A percentile compares a stretch with the other conserved stretches of the same genome.
These are phyloP conservation scores for Phytophthora hibernalis DNA, from an alignment of 352 stramenopile species.

Conservation along the genomic window DNA sequence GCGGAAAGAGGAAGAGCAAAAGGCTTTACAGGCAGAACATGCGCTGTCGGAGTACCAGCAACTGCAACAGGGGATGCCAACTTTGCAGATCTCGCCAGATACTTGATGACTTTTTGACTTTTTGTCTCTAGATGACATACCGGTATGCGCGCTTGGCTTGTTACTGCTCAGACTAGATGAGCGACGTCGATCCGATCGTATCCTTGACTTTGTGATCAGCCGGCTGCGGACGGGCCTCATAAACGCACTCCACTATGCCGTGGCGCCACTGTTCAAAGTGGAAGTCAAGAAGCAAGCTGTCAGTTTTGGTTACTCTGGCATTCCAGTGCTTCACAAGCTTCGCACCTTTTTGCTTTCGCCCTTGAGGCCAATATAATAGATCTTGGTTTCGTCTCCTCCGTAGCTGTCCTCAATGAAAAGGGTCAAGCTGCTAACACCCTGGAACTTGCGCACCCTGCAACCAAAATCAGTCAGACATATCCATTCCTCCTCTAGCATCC, in stretches of 20 bases:
- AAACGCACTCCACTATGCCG: slow-evolving; percentile 86
- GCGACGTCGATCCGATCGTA: slow-evolving; percentile 47
- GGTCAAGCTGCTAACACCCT: slow-evolving; percentile 84
- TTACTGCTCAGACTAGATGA: slow-evolving; percentile 46
- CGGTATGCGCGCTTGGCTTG: not conserved
- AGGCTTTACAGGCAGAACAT: slow-evolving; percentile 52
- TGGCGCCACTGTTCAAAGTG: slow-evolving; percentile 72
- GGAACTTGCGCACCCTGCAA: slow-evolving; percentile 85
- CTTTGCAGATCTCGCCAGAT: slow-evolving; percentile 33
- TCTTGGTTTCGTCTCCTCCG: slow-evolving; percentile 69
- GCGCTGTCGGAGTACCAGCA: slow-evolving; percentile 65
- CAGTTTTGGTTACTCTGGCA: slow-evolving; percentile 10
- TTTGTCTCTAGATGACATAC: slow-evolving; percentile 1
- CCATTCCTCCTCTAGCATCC: not conserved
- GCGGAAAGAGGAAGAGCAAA: slow-evolving; percentile 71
- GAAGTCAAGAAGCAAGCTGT: slow-evolving; percentile 16
- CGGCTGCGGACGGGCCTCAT: slow-evolving; percentile 79
- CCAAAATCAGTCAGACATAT: slow-evolving; percentile 3
- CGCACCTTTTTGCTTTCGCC: slow-evolving; percentile 87
- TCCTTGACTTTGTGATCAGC: slow-evolving; percentile 83
- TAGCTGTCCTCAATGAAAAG: slow-evolving; percentile 84
- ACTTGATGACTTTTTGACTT: slow-evolving; percentile 21
- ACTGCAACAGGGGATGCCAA: slow-evolving; percentile 45
- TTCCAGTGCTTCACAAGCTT: not conserved
- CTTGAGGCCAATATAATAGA: slow-evolving; percentile 91